A percentile compares a stretch with the other conserved stretches of the same genome.
Evolutionary conservation across 2,329 filamentous ascomycete genomes (phyloP).

Genomic region (Coniochaeta sp.): DNA sequence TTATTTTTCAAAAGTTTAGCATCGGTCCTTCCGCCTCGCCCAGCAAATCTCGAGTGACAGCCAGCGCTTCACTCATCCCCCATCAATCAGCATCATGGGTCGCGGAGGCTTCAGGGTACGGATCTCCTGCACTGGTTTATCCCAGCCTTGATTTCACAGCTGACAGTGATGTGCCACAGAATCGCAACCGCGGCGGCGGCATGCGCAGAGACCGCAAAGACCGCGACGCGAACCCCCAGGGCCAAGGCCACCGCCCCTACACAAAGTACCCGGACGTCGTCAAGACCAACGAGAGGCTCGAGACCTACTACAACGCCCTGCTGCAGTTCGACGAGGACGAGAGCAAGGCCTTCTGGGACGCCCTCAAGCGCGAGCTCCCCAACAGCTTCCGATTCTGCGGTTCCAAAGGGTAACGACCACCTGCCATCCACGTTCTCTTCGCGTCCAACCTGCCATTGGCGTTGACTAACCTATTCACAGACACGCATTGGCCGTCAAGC

Average conservation of each 20-base stretch:
- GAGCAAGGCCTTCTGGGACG: slow-evolving; percentile 73
- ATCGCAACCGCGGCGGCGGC: slow-evolving; percentile 1
- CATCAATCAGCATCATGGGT: not conserved
- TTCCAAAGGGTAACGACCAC: slow-evolving; percentile 64
- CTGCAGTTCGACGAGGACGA: slow-evolving; percentile 73
- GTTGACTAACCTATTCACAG: slow-evolving; percentile 29
- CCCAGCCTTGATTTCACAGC: not conserved
- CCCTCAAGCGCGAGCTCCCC: slow-evolving; percentile 76
- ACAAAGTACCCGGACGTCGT: slow-evolving; percentile 51
- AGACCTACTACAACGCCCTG: slow-evolving; percentile 78
- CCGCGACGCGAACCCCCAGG: not conserved
- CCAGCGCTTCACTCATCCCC: not conserved
- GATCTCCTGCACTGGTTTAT: not conserved
- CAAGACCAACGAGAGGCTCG: slow-evolving; percentile 78
- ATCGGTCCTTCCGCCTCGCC: not conserved
- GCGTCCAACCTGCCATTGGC: not conserved
- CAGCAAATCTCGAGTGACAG: not conserved
- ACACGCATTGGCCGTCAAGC: slow-evolving; percentile 87
- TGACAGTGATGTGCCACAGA: not conserved
- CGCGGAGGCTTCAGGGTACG: not conserved
- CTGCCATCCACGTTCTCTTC: not conserved
- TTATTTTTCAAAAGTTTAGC: too few species aligned
- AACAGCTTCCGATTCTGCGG: slow-evolving; percentile 98
- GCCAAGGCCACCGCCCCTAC: slow-evolving; percentile 30
- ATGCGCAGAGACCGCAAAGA: slow-evolving; percentile 1